phyloP scores from a whole-genome alignment of 306 rosid species.

The Castanea crenata region DNA sequence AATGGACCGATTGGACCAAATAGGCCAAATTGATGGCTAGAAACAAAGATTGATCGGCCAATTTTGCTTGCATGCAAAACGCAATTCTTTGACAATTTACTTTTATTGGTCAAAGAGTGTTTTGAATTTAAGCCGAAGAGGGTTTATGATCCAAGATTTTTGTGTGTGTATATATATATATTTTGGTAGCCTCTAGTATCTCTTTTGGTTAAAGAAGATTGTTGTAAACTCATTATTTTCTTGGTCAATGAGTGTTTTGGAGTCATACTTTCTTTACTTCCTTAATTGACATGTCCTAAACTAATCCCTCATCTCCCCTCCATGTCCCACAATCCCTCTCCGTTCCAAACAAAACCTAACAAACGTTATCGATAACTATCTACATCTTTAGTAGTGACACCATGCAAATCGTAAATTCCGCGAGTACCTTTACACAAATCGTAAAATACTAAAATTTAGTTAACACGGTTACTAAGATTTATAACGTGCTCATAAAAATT shows the following conservation, averaged over 20 bases:
- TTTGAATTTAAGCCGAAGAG: not conserved
- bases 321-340: not conserved
- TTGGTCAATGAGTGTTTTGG: too few relatives aligned
- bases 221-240: too few relatives aligned
- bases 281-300: too few relatives aligned
- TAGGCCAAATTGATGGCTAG: not conserved
- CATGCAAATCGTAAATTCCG: constrained; percentile 71
- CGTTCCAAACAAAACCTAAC: not conserved
- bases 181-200: too few relatives aligned
- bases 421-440: constrained; percentile 63
- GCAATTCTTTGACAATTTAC: not conserved
- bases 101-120: not conserved
- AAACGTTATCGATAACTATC: constrained; percentile 23
- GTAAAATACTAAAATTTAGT: constrained; percentile 1
- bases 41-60: not conserved
- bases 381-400: constrained; percentile 86
- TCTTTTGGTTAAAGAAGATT: too few relatives aligned
- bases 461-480: not conserved
- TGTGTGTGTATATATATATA: too few relatives aligned
- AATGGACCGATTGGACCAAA: too few relatives aligned
- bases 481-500: too few relatives aligned
- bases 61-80: not conserved
- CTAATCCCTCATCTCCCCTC: too few relatives aligned
- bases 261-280: too few relatives aligned
- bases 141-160: too few relatives aligned